Conservation (phyloP, 345 rosid species). For the Rhodomyrtus tomentosa region DNA sequence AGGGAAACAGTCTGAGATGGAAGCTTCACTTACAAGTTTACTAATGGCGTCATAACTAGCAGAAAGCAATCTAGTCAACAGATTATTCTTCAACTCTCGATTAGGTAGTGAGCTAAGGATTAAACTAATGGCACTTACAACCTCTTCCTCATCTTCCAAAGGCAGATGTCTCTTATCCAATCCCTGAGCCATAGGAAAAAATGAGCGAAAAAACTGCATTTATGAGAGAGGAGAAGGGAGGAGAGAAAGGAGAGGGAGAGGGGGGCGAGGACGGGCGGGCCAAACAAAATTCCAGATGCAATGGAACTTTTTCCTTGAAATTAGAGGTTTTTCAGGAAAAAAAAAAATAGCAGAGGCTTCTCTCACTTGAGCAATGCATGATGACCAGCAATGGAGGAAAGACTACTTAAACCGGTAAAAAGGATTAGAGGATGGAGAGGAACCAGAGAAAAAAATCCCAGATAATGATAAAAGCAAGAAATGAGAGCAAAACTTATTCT, state of each 20-base stretch:
- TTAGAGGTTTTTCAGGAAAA: background rate
- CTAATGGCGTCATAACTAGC: conserved; percentile 74
- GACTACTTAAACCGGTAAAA: background rate
- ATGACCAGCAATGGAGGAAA: background rate
- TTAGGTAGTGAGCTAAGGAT: conserved; percentile 56
- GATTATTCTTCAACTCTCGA: conserved; percentile 67
- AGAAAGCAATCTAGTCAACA: conserved; percentile 72
- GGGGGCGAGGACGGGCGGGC: background rate
- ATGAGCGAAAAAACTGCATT: background rate
- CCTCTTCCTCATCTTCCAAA: conserved; percentile 89
- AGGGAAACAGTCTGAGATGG: background rate
- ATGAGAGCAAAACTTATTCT: background rate
- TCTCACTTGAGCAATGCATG: background rate
- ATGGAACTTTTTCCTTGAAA: background rate
- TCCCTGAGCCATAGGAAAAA: conserved; percentile 20
- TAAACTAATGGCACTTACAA: conserved; percentile 59
- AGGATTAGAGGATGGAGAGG: background rate
- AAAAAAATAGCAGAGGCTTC: background rate
- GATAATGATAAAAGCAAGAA: background rate
- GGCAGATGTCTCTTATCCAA: conserved; percentile 68
- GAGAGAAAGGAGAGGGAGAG: background rate
- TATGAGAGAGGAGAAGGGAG: background rate
- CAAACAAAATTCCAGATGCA: background rate
- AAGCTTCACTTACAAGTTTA: conserved; percentile 57
- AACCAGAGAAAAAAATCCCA: background rate